Base-by-base conservation (phyloP, 1,139 yeast genomes). In the Protomyces inouyei region DNA sequence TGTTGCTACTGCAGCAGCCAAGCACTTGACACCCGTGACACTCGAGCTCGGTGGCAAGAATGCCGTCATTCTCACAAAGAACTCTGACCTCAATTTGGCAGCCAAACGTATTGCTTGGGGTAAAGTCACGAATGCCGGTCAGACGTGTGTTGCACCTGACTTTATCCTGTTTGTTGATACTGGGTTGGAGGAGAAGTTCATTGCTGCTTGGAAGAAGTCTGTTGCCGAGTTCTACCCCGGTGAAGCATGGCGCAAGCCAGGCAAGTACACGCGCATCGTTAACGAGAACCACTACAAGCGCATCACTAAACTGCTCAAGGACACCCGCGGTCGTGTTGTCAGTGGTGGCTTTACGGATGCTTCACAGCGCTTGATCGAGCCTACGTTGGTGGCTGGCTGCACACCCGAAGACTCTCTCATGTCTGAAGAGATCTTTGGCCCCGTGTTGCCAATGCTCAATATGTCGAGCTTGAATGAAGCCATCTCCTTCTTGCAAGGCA, bases 81-180 rank as follows among this genome's bases (percentile, higher is more conserved):
- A 86, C 73, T 88, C 88, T 67, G 80, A 86, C 71, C 70, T 86
- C 67, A 80, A 80, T 57, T 72, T 75, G 70, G 83, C 91, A 63
- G 82, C 87, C 63, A 77, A 79, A 70, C 78, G 81, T 72, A 78
- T 83, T 69, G 76, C 82, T 61, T 70, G 78, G 63, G 87, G 86
- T 75, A 84, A 84, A 70, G 83, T 81, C 81, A 84, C 80, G 80
- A 87, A 87, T 80, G 83, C 89, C 67, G 95, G 95, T 76, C 92
- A 87, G 78, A 91, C 87, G 65, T 87, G 93, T 78, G 84, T 86
- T 76, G 92, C 93, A 10, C 87, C 91, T 9, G 98, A 92, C 75
- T 92, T 90, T 71, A 77, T 87, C 8, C 73, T 90, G 60, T 86
- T 86, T 25, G 91, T 55, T 5, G 52, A 87, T 67, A 82, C 80